Evolutionary conservation across 768 basidiomycete genomes (phyloP).

Genomic region (Tricholoma bakamatsutake): DNA sequence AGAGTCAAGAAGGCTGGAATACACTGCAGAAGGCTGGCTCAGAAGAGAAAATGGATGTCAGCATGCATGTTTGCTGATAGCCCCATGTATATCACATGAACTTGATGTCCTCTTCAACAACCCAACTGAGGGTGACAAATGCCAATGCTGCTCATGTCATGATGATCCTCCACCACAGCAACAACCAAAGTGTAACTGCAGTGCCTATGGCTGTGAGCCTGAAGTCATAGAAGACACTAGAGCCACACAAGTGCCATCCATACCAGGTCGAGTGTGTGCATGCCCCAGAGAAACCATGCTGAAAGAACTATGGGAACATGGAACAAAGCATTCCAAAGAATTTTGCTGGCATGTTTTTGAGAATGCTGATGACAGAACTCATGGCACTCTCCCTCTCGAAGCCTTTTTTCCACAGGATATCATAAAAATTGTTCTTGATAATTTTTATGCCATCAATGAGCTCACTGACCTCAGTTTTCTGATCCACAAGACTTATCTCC

Average conservation of each 20-base stretch:
- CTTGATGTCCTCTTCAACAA: no score
- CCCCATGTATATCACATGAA: no score
- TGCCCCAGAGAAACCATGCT: not conserved
- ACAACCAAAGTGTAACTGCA: slow-evolving; percentile 3
- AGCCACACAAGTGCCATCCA: no score
- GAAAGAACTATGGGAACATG: not conserved
- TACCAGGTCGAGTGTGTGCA: not conserved
- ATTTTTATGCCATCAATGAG: not conserved
- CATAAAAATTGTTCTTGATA: not conserved
- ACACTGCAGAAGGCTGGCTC: no score
- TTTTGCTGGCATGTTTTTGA: not conserved
- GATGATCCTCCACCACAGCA: not conserved
- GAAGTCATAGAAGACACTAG: not conserved
- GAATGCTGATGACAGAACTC: slow-evolving; percentile 15
- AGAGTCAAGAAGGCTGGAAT: no score
- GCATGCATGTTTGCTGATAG: no score
- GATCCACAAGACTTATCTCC: not conserved
- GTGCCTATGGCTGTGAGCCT: not conserved
- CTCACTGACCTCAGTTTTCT: not conserved
- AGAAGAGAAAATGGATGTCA: no score
- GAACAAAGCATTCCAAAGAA: not conserved
- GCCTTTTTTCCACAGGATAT: not conserved
- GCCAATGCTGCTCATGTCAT: slow-evolving; percentile 1
- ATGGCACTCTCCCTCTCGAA: not conserved
- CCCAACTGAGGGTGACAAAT: slow-evolving; percentile 1